These are phyloP conservation scores for Pigoraptor vietnamica DNA, from an alignment of 78 protist genomes.

Conservation along the genomic window DNA sequence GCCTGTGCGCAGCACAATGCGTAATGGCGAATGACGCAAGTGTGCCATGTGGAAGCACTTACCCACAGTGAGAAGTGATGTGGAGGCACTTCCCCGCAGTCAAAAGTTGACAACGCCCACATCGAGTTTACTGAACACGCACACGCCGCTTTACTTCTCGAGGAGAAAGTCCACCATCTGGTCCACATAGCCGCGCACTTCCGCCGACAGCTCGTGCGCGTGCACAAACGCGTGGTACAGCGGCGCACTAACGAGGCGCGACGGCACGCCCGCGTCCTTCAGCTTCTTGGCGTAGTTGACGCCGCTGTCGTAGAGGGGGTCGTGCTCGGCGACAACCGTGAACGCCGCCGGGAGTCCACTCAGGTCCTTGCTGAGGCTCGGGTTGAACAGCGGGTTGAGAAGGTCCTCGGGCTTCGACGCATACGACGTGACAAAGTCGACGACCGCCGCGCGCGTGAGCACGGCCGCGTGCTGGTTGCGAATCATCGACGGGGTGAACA, in stretches of 20 bases:
- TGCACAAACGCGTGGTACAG: background rate
- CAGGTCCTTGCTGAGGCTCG: background rate
- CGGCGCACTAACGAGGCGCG: background rate
- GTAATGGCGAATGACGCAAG: too few relatives aligned
- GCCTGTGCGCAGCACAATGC: too few relatives aligned
- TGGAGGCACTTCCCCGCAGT: too few relatives aligned
- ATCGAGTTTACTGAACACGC: too few relatives aligned
- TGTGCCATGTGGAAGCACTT: too few relatives aligned
- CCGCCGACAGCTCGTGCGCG: background rate
- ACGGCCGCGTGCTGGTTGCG: background rate
- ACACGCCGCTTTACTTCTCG: background rate
- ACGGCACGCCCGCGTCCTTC: background rate
- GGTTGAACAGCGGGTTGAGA: background rate
- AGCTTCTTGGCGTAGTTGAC: background rate
- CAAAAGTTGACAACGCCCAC: too few relatives aligned
- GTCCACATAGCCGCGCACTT: background rate
- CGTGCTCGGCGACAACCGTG: background rate
- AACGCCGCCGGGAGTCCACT: background rate
- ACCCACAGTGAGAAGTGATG: too few relatives aligned
- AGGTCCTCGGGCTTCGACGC: background rate
- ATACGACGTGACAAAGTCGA: background rate
- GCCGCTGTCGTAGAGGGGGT: background rate
- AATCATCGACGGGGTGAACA: background rate
- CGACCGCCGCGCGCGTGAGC: background rate
- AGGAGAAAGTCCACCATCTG: background rate